Evolutionary conservation across 2,329 filamentous ascomycete species (phyloP).

Genomic region (Phaeosphaeriaceae sp.): DNA sequence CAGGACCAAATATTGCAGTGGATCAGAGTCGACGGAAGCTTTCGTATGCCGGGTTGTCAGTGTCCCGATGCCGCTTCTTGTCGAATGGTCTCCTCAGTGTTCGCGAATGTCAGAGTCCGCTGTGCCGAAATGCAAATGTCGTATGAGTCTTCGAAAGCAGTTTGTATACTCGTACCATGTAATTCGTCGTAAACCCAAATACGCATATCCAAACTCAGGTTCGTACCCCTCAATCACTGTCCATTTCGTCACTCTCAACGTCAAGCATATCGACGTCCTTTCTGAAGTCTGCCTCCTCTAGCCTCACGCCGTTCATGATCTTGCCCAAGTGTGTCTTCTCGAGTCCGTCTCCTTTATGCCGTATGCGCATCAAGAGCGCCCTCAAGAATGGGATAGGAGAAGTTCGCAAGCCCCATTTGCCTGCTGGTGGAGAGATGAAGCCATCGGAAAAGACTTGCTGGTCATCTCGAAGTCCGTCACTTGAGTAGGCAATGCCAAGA

Average conservation of each 20-base stretch:
- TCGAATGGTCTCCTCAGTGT: too few relatives aligned
- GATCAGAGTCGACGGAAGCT: too few relatives aligned
- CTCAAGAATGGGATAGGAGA: slow-evolving; percentile 54
- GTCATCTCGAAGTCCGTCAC: slow-evolving; percentile 16
- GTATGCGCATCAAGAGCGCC: slow-evolving; percentile 39
- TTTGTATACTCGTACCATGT: background rate
- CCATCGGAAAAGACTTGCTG: slow-evolving; percentile 42
- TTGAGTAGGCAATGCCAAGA: slow-evolving; percentile 56
- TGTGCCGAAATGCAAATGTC: background rate
- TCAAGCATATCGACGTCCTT: background rate
- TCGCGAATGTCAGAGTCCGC: background rate
- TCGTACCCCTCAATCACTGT: too few relatives aligned
- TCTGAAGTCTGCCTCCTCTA: slow-evolving; percentile 44
- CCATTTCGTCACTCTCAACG: background rate
- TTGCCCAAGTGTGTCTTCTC: slow-evolving; percentile 56
- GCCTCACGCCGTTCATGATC: slow-evolving; percentile 44
- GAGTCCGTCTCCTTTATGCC: slow-evolving; percentile 46
- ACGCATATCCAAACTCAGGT: background rate
- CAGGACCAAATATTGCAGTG: background rate
- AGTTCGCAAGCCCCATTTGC: slow-evolving; percentile 40
- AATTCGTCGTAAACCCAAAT: background rate
- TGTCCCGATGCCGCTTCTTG: too few relatives aligned
- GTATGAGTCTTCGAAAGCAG: background rate
- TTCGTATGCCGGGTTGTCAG: too few relatives aligned
- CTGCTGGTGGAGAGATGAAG: slow-evolving; percentile 42